Evolutionary conservation across 1,284 basidiomycete species (phyloP).

Genomic region (Mycocalia duriaeana): DNA sequence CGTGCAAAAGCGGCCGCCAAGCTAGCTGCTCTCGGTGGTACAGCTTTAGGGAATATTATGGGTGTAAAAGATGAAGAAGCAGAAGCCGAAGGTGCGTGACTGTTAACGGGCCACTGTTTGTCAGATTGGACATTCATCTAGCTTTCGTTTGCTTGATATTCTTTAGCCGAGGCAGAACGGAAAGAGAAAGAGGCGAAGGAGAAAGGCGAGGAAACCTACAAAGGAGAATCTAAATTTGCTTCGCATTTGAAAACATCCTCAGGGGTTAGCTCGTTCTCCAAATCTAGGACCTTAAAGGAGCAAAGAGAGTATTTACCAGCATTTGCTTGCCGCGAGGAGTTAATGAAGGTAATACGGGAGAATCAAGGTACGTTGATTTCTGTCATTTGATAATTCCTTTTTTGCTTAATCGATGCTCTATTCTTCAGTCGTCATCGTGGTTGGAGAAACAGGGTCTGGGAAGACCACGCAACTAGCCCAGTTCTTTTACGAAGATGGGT

Average conservation of each 20-base stretch:
- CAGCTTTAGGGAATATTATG: slow-evolving; percentile 93
- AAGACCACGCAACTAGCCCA: slow-evolving; percentile 93
- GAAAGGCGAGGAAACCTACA: slow-evolving; percentile 72
- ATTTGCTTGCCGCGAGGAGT: slow-evolving; percentile 93
- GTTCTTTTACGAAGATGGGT: slow-evolving; percentile 94
- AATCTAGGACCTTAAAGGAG: slow-evolving; percentile 82
- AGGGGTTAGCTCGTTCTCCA: slow-evolving; percentile 83
- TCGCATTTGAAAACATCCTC: slow-evolving; percentile 78
- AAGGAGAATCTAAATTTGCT: slow-evolving; percentile 95
- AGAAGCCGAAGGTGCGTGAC: slow-evolving; percentile 71
- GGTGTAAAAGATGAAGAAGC: slow-evolving; percentile 95
- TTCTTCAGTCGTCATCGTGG: slow-evolving; percentile 79
- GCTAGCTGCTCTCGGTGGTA: slow-evolving; percentile 88
- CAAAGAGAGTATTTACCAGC: slow-evolving; percentile 97
- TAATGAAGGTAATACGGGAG: slow-evolving; percentile 87
- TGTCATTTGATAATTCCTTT: not conserved
- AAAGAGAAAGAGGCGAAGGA: slow-evolving; percentile 48
- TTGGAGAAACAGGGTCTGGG: slow-evolving; percentile 94
- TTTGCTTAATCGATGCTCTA: slow-evolving; percentile 1
- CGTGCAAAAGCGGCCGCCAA: slow-evolving; percentile 94
- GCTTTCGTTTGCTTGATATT: slow-evolving; percentile 31
- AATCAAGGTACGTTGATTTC: slow-evolving; percentile 73
- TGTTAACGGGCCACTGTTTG: slow-evolving; percentile 18
- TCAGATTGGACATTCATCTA: slow-evolving; percentile 74
- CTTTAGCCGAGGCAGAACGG: slow-evolving; percentile 58